Evolutionary conservation across 495 filamentous ascomycete genomes (phyloP).

Genomic region (Tuber umbilicatum): DNA sequence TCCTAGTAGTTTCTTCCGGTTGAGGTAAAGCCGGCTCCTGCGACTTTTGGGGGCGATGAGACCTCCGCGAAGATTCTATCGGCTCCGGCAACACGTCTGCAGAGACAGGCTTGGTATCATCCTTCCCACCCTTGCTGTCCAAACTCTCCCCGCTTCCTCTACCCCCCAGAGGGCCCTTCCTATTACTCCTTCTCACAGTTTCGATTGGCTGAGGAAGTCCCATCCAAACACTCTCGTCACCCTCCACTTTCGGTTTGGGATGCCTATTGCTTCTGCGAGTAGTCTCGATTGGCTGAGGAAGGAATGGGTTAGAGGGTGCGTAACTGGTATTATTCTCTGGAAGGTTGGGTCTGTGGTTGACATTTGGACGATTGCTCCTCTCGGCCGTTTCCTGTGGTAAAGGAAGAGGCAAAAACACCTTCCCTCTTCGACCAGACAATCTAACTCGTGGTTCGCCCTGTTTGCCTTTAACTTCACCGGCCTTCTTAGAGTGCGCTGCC

Average conservation of each 20-base stretch:
- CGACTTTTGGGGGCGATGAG: constrained; percentile 13
- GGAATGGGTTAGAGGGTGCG: constrained; percentile 35
- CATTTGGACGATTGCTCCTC: constrained; percentile 37
- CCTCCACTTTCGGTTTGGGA: constrained; percentile 14
- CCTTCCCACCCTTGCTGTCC: constrained; percentile 29
- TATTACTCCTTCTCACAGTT: constrained; percentile 36
- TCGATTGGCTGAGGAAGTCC: constrained; percentile 39
- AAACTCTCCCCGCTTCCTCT: background rate
- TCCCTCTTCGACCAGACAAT: constrained; percentile 31
- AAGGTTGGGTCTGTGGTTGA: constrained; percentile 36
- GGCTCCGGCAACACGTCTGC: constrained; percentile 38
- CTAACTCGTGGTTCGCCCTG: constrained; percentile 9
- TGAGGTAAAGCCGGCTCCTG: constrained; percentile 19
- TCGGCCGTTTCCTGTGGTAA: constrained; percentile 35
- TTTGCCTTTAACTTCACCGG: background rate
- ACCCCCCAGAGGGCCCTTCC: constrained; percentile 23
- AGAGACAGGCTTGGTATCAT: constrained; percentile 24
- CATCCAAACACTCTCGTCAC: constrained; percentile 38
- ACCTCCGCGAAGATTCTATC: constrained; percentile 31
- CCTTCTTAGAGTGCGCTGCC: constrained; percentile 17
- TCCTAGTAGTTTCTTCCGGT: constrained; percentile 35
- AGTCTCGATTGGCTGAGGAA: constrained; percentile 39
- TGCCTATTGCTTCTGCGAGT: constrained; percentile 36
- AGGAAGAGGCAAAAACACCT: constrained; percentile 39
- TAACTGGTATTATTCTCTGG: constrained; percentile 30